A percentile compares a stretch with the other conserved stretches of the same genome.
Evolutionary conservation across 179 eudicot genomes (phyloP).

Genomic region (Gypsophila paniculata): DNA sequence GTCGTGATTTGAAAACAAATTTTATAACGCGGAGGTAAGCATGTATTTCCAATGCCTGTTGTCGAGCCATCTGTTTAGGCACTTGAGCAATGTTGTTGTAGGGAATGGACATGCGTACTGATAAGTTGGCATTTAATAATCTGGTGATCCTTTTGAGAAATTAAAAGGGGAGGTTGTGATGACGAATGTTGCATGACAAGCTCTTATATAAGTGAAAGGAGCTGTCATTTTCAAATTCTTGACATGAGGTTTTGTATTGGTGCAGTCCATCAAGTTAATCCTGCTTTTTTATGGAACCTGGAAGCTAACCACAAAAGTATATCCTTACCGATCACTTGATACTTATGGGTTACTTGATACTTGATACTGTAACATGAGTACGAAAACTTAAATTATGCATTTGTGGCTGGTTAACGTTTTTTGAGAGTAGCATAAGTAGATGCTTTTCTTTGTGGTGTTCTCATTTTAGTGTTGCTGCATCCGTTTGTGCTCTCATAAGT

Average conservation of each 20-base stretch:
- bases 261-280: no score
- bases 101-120: not conserved
- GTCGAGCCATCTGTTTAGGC: no score
- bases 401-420: not conserved
- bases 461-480: not conserved
- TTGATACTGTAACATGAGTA: not conserved
- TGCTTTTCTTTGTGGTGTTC: not conserved
- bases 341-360: no score
- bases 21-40: not conserved
- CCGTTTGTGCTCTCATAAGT: not conserved
- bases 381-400: not conserved
- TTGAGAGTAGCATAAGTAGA: not conserved
- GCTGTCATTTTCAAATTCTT: not conserved
- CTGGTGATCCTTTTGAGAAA: not conserved
- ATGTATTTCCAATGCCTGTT: no score
- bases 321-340: no score
- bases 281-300: no score
- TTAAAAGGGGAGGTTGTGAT: not conserved
- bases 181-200: not conserved
- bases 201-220: not conserved
- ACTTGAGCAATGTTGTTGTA: not conserved
- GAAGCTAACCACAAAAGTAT: no score
- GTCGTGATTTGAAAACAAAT: no score
- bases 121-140: not conserved
- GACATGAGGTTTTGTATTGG: not conserved